Conservation (phyloP, 148 eudicot species). For the Rhododendron vialii region DNA sequence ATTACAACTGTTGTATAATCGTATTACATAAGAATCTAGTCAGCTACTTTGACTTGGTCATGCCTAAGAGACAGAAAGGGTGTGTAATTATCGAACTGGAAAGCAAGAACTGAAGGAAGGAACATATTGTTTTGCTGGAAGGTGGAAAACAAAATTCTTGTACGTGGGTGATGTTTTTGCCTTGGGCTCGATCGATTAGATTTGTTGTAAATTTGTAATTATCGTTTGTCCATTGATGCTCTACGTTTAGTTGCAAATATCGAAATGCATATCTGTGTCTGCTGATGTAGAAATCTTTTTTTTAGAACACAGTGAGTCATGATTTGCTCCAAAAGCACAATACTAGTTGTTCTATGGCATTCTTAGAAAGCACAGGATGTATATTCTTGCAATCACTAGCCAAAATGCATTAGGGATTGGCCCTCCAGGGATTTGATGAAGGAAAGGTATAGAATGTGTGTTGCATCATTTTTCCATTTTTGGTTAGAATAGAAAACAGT, state of each 20-base stretch:
- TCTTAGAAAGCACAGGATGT: background rate
- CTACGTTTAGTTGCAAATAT: background rate
- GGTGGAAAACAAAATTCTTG: background rate
- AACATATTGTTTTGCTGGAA: too few relatives aligned
- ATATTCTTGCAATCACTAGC: background rate
- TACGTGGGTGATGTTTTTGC: background rate
- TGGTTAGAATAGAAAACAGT: background rate
- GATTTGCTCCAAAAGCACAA: background rate
- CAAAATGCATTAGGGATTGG: background rate
- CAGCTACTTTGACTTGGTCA: background rate
- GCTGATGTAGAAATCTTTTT: background rate
- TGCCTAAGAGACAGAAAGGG: background rate
- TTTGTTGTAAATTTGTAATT: background rate
- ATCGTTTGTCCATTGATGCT: background rate
- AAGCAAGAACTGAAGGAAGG: background rate
- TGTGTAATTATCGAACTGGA: background rate
- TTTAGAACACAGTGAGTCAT: background rate
- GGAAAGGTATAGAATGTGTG: background rate
- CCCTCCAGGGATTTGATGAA: background rate
- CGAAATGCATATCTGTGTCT: background rate
- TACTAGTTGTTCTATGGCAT: background rate
- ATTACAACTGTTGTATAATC: background rate
- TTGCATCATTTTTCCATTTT: background rate
- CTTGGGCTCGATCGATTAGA: background rate
- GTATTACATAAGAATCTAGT: background rate